A percentile compares a stretch with the other conserved stretches of the same genome.
phyloP scores from a whole-genome alignment of 805 yeast genomes.

The Saccharomycopsis fodiens region DNA sequence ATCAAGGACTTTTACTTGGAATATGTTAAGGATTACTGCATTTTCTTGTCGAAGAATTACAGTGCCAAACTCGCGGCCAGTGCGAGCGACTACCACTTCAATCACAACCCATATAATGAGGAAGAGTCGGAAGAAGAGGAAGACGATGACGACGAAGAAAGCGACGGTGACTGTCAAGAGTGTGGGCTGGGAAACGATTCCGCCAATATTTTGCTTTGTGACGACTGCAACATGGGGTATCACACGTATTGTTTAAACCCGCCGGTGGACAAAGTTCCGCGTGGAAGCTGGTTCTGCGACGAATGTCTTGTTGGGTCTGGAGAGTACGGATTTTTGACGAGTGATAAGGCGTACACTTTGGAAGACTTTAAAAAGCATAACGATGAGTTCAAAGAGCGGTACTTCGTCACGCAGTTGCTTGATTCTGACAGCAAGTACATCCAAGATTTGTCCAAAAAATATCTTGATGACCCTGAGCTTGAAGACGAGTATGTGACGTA shows the following conservation, averaged over 20 bases:
- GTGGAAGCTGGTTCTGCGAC: constrained; percentile 72
- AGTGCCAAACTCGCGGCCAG: constrained; percentile 8
- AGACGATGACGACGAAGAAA: constrained; percentile 18
- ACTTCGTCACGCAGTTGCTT: constrained; percentile 34
- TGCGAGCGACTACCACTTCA: constrained; percentile 15
- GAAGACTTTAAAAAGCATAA: constrained; percentile 54
- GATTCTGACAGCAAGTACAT: constrained; percentile 26
- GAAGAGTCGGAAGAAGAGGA: constrained; percentile 14
- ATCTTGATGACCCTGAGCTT: constrained; percentile 41
- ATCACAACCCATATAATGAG: constrained; percentile 21
- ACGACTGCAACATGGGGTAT: constrained; percentile 62
- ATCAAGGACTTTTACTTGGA: constrained; percentile 24
- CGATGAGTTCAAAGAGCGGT: constrained; percentile 36
- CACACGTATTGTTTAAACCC: constrained; percentile 65
- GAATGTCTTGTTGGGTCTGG: constrained; percentile 82
- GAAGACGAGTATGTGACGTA: constrained; percentile 17
- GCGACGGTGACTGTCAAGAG: constrained; percentile 26
- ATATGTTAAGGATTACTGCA: constrained; percentile 28
- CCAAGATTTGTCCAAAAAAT: constrained; percentile 38
- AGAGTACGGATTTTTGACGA: constrained; percentile 80
- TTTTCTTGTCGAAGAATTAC: constrained; percentile 26
- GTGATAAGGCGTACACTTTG: constrained; percentile 45
- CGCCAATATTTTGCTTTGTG: constrained; percentile 51
- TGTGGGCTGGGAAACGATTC: constrained; percentile 26
- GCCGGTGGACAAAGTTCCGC: constrained; percentile 44